phyloP scores from a whole-genome alignment of 2,329 filamentous ascomycete genomes.

The Xylaria hypoxylon region DNA sequence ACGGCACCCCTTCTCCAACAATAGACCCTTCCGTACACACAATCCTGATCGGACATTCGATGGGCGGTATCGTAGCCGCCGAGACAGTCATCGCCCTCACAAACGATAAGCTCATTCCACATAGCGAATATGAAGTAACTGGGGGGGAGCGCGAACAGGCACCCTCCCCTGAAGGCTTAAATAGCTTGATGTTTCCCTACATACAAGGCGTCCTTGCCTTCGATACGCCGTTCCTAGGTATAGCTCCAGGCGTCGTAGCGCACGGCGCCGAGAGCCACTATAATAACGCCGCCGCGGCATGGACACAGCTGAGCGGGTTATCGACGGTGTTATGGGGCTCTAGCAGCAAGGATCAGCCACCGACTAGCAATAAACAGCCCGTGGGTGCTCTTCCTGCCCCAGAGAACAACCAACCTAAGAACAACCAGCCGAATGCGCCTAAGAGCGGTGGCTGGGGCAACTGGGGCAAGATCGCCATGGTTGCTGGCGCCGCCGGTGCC shows the following conservation, averaged over 20 bases:
- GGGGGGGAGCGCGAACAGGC: neutral
- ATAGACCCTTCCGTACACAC: constrained; percentile 50
- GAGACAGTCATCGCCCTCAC: constrained; percentile 83
- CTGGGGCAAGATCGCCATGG: constrained; percentile 88
- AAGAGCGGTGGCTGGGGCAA: constrained; percentile 70
- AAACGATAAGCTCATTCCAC: constrained; percentile 64
- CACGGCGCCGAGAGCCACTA: constrained; percentile 90
- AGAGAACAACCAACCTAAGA: constrained; percentile 47
- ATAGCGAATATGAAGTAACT: constrained; percentile 36
- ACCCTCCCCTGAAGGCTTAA: constrained; percentile 53
- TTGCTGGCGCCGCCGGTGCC: constrained; percentile 84
- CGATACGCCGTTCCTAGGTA: constrained; percentile 91
- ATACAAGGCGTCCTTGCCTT: constrained; percentile 91
- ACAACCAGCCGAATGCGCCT: constrained; percentile 26
- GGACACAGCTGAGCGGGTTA: constrained; percentile 73
- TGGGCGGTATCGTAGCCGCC: constrained; percentile 93
- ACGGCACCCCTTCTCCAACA: constrained; percentile 58
- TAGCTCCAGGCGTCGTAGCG: constrained; percentile 83
- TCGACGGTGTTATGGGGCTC: constrained; percentile 76
- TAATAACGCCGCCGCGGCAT: constrained; percentile 76
- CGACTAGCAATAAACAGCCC: constrained; percentile 50
- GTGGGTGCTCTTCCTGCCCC: constrained; percentile 53
- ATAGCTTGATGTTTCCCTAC: constrained; percentile 88
- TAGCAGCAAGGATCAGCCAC: constrained; percentile 51
- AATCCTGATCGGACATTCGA: constrained; percentile 51